Percentiles rank a stretch among this genome's conserved stretches.
phyloP scores from a whole-genome alignment of 345 rosid species.

The Citrus maxima region DNA sequence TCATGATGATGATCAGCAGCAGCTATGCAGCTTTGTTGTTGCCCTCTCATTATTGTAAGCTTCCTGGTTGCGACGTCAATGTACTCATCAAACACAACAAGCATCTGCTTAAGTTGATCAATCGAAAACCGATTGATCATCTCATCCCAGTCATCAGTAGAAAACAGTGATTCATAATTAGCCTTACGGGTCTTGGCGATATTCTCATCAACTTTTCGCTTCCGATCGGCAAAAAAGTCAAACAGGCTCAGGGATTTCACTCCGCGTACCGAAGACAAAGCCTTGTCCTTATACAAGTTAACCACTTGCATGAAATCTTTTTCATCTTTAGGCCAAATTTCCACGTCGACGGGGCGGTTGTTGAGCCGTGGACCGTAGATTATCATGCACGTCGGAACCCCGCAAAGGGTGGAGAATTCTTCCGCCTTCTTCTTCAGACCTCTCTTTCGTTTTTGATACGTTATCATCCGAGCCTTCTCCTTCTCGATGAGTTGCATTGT shows the following conservation, averaged over 20 bases:
- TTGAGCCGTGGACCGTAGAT: slow-evolving; percentile 28
- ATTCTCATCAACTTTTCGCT: slow-evolving; percentile 1
- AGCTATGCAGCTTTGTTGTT: background rate
- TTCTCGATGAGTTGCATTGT: slow-evolving; percentile 27
- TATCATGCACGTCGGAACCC: slow-evolving; percentile 34
- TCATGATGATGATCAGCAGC: background rate
- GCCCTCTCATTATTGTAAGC: background rate
- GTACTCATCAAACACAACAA: background rate
- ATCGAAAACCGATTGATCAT: background rate
- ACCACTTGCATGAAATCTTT: slow-evolving; percentile 25
- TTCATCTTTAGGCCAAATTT: slow-evolving; percentile 26
- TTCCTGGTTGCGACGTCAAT: slow-evolving; percentile 1
- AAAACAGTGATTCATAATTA: slow-evolving; percentile 6
- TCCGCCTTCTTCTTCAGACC: slow-evolving; percentile 33
- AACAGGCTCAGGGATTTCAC: slow-evolving; percentile 14
- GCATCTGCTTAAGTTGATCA: background rate
- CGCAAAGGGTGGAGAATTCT: slow-evolving; percentile 23
- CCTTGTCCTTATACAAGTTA: slow-evolving; percentile 24
- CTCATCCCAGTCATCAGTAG: background rate
- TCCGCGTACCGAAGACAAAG: slow-evolving; percentile 6
- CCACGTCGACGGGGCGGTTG: slow-evolving; percentile 15
- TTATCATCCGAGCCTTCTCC: slow-evolving; percentile 33
- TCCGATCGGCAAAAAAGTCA: slow-evolving; percentile 5
- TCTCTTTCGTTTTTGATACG: slow-evolving; percentile 34
- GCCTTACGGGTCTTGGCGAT: background rate